Evolutionary conservation across 257 asterid genomes (phyloP).

Genomic region (Knoxia roxburghii): DNA sequence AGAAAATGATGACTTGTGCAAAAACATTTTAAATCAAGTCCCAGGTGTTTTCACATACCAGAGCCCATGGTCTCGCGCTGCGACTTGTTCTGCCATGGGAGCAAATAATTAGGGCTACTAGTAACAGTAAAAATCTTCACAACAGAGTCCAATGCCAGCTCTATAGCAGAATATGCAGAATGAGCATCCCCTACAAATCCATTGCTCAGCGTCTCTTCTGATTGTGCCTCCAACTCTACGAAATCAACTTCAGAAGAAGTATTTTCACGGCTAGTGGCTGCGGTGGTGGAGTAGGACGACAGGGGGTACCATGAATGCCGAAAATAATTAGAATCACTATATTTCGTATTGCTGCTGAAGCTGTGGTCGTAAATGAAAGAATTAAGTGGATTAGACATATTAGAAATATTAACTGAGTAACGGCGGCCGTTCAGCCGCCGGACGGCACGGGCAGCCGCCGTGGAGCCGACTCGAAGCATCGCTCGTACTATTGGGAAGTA

Average conservation of each 20-base stretch:
- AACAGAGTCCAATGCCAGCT: slow-evolving; percentile 89
- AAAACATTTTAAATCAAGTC: neutral
- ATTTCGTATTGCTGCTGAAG: neutral
- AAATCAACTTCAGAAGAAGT: slow-evolving; percentile 9
- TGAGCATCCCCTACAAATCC: slow-evolving; percentile 46
- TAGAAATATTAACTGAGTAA: neutral
- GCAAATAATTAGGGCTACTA: slow-evolving; percentile 82
- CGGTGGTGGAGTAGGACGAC: slow-evolving; percentile 9
- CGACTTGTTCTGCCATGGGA: slow-evolving; percentile 92
- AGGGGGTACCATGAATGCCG: slow-evolving; percentile 1
- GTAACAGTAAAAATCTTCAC: slow-evolving; percentile 90
- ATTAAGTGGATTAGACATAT: neutral
- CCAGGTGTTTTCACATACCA: slow-evolving; percentile 33
- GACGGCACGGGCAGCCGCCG: slow-evolving; percentile 16
- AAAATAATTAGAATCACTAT: neutral
- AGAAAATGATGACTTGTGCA: neutral
- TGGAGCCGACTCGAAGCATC: slow-evolving; percentile 21
- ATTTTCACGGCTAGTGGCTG: slow-evolving; percentile 4
- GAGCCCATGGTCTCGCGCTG: slow-evolving; percentile 98
- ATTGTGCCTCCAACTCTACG: slow-evolving; percentile 12
- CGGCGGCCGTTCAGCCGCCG: slow-evolving; percentile 9
- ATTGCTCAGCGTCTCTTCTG: slow-evolving; percentile 17
- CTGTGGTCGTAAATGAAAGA: neutral
- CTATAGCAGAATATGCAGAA: slow-evolving; percentile 62
- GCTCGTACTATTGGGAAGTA: neutral